Base-by-base conservation (phyloP, 768 basidiomycete genomes). In the Tricholoma furcatifolium region DNA sequence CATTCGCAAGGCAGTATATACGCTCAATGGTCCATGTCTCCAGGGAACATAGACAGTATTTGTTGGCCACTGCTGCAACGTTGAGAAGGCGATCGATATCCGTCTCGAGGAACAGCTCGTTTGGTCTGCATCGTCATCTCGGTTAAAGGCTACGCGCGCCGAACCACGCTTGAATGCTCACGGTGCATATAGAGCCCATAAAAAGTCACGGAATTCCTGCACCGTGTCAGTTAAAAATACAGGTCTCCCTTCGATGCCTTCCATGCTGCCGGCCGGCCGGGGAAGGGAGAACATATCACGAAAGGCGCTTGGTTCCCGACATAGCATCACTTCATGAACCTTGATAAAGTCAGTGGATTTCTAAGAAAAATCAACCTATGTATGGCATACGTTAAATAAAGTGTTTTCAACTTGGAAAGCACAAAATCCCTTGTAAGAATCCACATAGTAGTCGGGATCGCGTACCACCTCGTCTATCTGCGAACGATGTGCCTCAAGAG, bases 391-490 rank as follows among this genome's bases (percentile, higher is more conserved):
- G 67, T 80, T 86, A 69, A 88, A 87, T 50, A 87, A 60, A 6
- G 78, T 81, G 59, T 79, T 75, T 61, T 82, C 81, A 12, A 84
- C 81, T 46, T 74, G 73, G 56, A 88, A 74, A n/a, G 84, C 68
- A 60, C 79, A 81, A 57, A 81, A 80, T n/a, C 80, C 82, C 24
- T 77, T 74, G 31, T 70, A 66, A 6, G 57, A 60, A 15, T 68
- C 69, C 23, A 64, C 60, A 45, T 65, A 74, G 49, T 70, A 74
- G 34, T 69, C 65, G 32, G 59, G 44, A 57, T 76, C 72, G 42
- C 55, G 67, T n/a, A 56, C 57, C 40, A 67, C 53, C 50, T 60
- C 59, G 47, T 43, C 35, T 31, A 45, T 34, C 15, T 36, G 43
- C n/a, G 47, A 3, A 18, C 43, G 18, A 23, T 17, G 31, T 6